Base-by-base conservation (phyloP, 495 filamentous ascomycete species). In the Paragyromitra xinjiangensis region DNA sequence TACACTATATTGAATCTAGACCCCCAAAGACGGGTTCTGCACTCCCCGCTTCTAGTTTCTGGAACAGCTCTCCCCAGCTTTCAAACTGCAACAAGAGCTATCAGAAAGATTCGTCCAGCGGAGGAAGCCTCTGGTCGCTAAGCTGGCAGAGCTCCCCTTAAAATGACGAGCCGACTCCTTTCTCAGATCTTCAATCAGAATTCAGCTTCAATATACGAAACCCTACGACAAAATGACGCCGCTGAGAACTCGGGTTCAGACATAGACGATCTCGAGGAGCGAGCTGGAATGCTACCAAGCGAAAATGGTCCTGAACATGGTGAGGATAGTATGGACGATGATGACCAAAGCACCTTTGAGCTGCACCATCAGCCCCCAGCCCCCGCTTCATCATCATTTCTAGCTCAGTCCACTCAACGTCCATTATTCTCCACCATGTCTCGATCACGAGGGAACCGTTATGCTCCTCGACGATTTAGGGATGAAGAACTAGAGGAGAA, bases 401-500 rank as follows among this genome's bases (percentile, higher is more conserved):
- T 79, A 62, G 70, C 78, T 48, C 69, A 78, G 34, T 68, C 69
- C 9, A 65, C 64, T n/a, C 79, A 71, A 11, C 75, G 69, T 14
- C 71, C 79, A 37, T 71, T 81, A 42, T 81, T 82, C 70, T 44
- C 80, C 19, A 65, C 64, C 34, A 67, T 79, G 56, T 81, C 80
- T n/a, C 72, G 80, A 14, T 71, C 80, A 69, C 65, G 76, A 11
- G 64, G 64, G 34, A 81, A 81, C n/a, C 78, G 71, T 8, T 81
- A 71, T 53, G 51, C 80, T 59, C 51, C 84, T 29, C 81, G 66
- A 37, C 85, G 85, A 82, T 81, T 81, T 37, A 71, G 79, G 37
- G 84, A 90, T 24, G 85, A 91, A 16, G 91, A 93, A n/a, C 50
- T 37, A 5, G 93, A 96, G 66, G 88, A 88, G 19, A 93, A 97